phyloP scores from a whole-genome alignment of 1,284 basidiomycete species.

The Ceratobasidium sp. region DNA sequence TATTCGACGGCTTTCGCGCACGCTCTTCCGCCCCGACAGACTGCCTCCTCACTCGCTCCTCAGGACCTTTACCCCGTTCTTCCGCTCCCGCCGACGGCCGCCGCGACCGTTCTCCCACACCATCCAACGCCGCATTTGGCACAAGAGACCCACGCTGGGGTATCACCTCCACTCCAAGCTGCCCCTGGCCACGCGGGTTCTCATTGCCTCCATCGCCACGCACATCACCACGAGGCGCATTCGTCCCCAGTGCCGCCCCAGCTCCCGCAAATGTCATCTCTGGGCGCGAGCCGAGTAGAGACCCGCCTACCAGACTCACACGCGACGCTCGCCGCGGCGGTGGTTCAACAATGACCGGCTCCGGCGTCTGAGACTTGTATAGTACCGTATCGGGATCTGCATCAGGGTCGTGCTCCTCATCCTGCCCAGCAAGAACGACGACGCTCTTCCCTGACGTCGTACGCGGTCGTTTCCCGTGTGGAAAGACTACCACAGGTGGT shows the following conservation, averaged over 20 bases:
- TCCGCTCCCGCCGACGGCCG: conserved; percentile 13
- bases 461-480: conserved; percentile 5
- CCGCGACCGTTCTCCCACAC: conserved; percentile 23
- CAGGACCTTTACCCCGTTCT: background rate
- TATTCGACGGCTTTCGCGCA: conserved; percentile 10
- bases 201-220: conserved; percentile 41
- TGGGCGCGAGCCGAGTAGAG: conserved; percentile 34
- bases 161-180: background rate
- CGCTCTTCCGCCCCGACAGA: conserved; percentile 35
- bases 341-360: background rate
- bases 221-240: conserved; percentile 38
- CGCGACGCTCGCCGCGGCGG: conserved; percentile 12
- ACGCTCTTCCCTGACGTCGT: conserved; percentile 10
- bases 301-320: conserved; percentile 4
- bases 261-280: conserved; percentile 35
- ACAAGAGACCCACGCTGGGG: conserved; percentile 32
- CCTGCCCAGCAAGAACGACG: background rate
- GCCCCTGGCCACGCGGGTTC: background rate
- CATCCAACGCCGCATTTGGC: no score
- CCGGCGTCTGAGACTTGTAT: conserved; percentile 28
- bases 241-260: conserved; percentile 3
- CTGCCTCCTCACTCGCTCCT: conserved; percentile 21
- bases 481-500: conserved; percentile 35
- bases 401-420: conserved; percentile 7
- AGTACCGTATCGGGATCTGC: conserved; percentile 41